Evolutionary conservation across 2,329 filamentous ascomycete genomes (phyloP), one percentile per base, ranked within the genome.

Genomic region (Fusarium torulosum): DNA sequence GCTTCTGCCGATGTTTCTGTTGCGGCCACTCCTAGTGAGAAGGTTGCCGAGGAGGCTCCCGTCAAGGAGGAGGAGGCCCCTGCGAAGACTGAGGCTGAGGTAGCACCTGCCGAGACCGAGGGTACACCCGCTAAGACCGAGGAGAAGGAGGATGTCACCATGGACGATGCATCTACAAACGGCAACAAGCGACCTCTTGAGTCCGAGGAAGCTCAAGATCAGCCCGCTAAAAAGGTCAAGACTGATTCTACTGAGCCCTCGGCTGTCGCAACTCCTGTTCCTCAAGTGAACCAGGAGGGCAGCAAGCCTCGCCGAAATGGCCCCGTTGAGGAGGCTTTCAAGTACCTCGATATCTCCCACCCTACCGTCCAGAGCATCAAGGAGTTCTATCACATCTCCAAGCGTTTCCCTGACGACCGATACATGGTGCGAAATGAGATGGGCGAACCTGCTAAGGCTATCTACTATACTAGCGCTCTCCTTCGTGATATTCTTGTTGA

Each of bases 381-480:
- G 73, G 79, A 86, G 4, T 98, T 98, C 81, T 99, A 98, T 82
- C 85, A 91, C 53, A 84, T 98, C 66, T 94, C 93, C 0, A 79
- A 88, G 0, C 90, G 91, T 46, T 99, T 99, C 83, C 96, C 96
- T 0, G 85, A 90, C 21, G 92, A 97, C 78, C 90, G 95, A 56
- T 99, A 96, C 83, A 92, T 99, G 90, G 96, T 99, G 52, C 92
- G 96, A 74, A 99, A 99, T 80, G 92, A 92, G 25, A 86, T 90
- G 65, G 96, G 94, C 46, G 89, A 93, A 75, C 93, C 95, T 0
- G 90, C 92, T 52, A 97, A 97, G 83, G 96, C 94, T 27, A 95
- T 99, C 72, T 99, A 99, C 85, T 99, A 98, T 83, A 96, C 94
- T 13, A 94, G 91, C 35, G 87, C 88, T 6, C 85, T 98, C 14